These are phyloP conservation scores for Polyporus arcularius DNA, from an alignment of 768 basidiomycete genomes.

Conservation along the genomic window DNA sequence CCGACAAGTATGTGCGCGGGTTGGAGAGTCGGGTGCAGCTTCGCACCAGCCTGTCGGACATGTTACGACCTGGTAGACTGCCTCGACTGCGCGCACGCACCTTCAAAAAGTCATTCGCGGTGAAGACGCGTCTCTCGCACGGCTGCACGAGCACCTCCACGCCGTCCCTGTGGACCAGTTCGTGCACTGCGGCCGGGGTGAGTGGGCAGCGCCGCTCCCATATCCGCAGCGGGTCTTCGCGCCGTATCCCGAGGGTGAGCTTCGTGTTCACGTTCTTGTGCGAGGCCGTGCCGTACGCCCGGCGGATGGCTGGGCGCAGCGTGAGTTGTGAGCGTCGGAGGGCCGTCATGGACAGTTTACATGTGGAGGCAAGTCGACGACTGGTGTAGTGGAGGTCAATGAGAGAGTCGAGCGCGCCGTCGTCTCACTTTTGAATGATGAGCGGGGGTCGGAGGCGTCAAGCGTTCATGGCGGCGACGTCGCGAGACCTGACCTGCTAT, in stretches of 20 bases:
- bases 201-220: constrained; percentile 90
- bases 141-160: constrained; percentile 74
- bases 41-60: constrained; percentile 71
- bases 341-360: constrained; percentile 11
- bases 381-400: not conserved
- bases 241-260: constrained; percentile 58
- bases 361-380: not conserved
- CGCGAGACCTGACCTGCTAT: constrained; percentile 3
- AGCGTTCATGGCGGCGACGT: constrained; percentile 1
- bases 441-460: not conserved
- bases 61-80: not conserved
- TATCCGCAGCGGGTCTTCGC: constrained; percentile 76
- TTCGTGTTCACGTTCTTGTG: not conserved
- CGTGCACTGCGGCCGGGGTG: constrained; percentile 70
- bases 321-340: constrained; percentile 21
- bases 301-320: constrained; percentile 3
- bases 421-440: not conserved
- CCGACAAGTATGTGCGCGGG: constrained; percentile 79
- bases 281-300: constrained; percentile 8
- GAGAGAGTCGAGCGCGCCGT: no score
- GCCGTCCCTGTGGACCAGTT: constrained; percentile 55
- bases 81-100: constrained; percentile 40
- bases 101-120: constrained; percentile 60
- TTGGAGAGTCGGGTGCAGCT: constrained; percentile 52
- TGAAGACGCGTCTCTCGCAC: constrained; percentile 76